phyloP scores from a whole-genome alignment of 352 stramenopile genomes.

The Salisapilia sapeloensis region DNA sequence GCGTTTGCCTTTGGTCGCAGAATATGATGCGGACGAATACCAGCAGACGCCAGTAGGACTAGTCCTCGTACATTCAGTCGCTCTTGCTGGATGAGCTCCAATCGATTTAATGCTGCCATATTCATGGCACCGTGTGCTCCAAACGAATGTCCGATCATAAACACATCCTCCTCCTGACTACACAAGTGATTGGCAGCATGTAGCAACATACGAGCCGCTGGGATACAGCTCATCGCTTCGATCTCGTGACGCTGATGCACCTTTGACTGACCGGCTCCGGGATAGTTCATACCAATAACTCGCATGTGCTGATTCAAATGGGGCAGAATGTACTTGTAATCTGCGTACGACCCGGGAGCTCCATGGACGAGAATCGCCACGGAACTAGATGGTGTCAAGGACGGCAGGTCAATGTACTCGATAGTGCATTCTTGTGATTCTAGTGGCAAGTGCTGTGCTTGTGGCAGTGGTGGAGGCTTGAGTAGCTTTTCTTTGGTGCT shows the following conservation, averaged over 20 bases:
- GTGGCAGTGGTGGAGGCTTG: no score
- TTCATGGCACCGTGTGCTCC: conserved; percentile 28
- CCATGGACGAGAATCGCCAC: conserved; percentile 54
- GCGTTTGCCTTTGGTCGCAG: conserved; percentile 14
- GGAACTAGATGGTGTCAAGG: no score
- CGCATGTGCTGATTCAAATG: conserved; percentile 19
- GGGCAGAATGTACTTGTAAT: conserved; percentile 49
- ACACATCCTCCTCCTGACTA: conserved; percentile 8
- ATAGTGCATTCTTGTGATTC: no score
- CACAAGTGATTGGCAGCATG: conserved; percentile 13
- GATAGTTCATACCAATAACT: conserved; percentile 39
- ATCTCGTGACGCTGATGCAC: conserved; percentile 11
- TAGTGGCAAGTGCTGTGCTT: no score
- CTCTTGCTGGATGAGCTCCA: no score
- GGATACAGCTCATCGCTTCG: conserved; percentile 12
- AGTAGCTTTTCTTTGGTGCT: no score
- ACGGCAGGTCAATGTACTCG: conserved; percentile 8
- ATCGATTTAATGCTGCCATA: conserved; percentile 17
- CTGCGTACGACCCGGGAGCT: conserved; percentile 33
- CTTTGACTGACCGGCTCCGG: conserved; percentile 20
- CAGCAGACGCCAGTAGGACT: conserved; percentile 17
- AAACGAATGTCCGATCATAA: conserved; percentile 34
- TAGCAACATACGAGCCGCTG: conserved; percentile 11
- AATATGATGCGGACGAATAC: conserved; percentile 21
- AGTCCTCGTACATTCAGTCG: conserved; percentile 12